Evolutionary conservation across 169 alveolate species (phyloP), one percentile per base, ranked within the genome.

Genomic region (Eimeria zaria): DNA sequence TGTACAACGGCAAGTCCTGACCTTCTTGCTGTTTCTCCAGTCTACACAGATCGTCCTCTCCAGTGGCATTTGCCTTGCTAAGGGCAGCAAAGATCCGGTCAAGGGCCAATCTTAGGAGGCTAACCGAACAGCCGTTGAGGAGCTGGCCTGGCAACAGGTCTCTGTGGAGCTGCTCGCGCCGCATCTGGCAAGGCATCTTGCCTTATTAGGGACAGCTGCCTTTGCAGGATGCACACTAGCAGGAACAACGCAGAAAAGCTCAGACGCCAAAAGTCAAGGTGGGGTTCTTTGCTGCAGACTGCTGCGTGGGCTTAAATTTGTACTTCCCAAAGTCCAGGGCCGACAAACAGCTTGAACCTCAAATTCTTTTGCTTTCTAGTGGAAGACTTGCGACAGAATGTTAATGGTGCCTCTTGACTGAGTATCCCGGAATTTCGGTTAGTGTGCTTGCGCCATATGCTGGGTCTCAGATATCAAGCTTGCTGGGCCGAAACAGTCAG

Each of bases 31-130:
- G 11, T 14, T 20, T 20, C n/a, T 73, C 58, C 36, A 36, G 36
- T 27, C 53, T 73, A 12, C n/a, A 1, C 55, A 73, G 1, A 14
- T 55, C 60, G 8, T 22, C 76, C n/a, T 41, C 60, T 58, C 53
- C 39, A n/a, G 20, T 51, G 41, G 36, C 9, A 48, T n/a, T 53
- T n/a, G 91, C 55, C 78, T 3, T 58, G 78, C 44, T 33, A 16
- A 84, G 91, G 16, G 91, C 51, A 84, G 91, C 91, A 84, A 84
- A 84, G 91, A 84, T 84, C 24, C 76, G 30, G 74, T 84, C 76
- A 53, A 84, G 91, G 44, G 91, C 91, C 73, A 84, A 78, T 36
- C 33, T 84, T 9, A 84, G 78, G 73, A 58, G 36, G 33, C 36
- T 30, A 30, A 84, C 91, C 6, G 91, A 84, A 44, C 91, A 84